Evolutionary conservation across 139 green algal genomes (phyloP).

Genomic region (Ulvella scutata): DNA sequence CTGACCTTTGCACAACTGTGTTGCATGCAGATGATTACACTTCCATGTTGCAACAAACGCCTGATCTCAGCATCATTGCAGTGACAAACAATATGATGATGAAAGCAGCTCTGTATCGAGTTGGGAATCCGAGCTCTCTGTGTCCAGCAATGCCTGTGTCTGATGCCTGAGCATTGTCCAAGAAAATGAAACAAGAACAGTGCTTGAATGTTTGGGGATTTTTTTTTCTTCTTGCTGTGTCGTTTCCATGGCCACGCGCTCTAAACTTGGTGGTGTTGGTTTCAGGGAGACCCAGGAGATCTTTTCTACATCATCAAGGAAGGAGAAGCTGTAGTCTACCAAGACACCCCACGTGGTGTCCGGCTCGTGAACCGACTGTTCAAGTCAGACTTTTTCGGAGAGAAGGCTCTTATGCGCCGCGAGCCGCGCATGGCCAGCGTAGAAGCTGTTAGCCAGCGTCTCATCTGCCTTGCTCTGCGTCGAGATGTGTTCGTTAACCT

Average conservation of each 20-base stretch:
- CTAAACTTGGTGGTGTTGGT: no score
- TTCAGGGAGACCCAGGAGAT: conserved; percentile 64
- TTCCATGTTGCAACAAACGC: no score
- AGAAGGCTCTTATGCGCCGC: conserved; percentile 60
- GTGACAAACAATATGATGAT: no score
- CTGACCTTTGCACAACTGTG: no score
- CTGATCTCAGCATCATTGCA: no score
- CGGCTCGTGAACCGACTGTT: conserved; percentile 85
- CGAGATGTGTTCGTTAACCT: conserved; percentile 66
- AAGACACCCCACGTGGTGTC: conserved; percentile 30
- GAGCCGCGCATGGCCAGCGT: conserved; percentile 58
- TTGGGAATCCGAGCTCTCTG: no score
- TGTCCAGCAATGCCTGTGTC: neutral
- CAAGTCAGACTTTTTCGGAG: conserved; percentile 84
- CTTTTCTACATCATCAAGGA: conserved; percentile 92
- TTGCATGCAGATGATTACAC: no score
- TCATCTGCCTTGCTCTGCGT: conserved; percentile 63
- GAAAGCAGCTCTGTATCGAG: no score
- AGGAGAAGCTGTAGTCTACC: conserved; percentile 74
- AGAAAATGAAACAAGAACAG: conserved; percentile 35
- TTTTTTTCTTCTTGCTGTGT: no score
- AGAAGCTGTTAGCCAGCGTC: conserved; percentile 42
- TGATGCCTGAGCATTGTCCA: neutral
- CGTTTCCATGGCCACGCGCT: no score
- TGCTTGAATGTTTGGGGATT: no score